Base-by-base conservation (phyloP, 169 alveolate species). In the Eimeria necatrix region DNA sequence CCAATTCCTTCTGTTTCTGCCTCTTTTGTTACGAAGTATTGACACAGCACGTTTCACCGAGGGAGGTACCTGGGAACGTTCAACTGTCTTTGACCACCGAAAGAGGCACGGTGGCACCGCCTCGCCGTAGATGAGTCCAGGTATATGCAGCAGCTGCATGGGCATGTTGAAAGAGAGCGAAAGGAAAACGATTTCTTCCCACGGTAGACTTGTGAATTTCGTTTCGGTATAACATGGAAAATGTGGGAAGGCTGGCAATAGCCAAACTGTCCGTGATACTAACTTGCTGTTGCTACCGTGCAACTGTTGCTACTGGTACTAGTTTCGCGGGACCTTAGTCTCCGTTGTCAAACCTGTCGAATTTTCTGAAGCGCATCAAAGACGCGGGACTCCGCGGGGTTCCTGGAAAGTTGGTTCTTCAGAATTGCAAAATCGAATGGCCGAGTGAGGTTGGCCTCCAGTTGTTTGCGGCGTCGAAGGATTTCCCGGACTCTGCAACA, bases 141-240 rank as follows among this genome's bases (percentile, higher is more conserved):
- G 93, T 4, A 87, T n/a, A 24, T 87, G 93, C 61, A 87, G 93
- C 93, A 87, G 84, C 93, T 87, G 93, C 73, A 22, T 49, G 41
- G 12, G 61, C 86, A 76, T 16, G 41, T 32, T 32, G 41, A 2
- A 32, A 32, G 41, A 2, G 41, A 32, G 41, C 41, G 2, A 32
- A 32, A 32, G 41, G 41, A 32, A 32, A 2, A 32, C 41, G 2
- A 32, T 32, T 32, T 2, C 41, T 32, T 2, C 41, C 41, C 41
- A 32, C 0, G 3, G 41, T 32, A 2, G 2, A 32, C 0, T 32
- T 32, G 41, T 32, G 41, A 32, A 32, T 32, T 32, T 32, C 41
- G 0, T 32, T 32, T 32, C 41, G 41, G 3, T 32, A 32, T 32
- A 32, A 32, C 41, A 32, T 32, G 41, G 41, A 32, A 32, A 32